Percentiles rank a stretch among this genome's conserved stretches.
phyloP scores from a whole-genome alignment of 2,329 filamentous ascomycete species.

The Ramichloridium luteum region DNA sequence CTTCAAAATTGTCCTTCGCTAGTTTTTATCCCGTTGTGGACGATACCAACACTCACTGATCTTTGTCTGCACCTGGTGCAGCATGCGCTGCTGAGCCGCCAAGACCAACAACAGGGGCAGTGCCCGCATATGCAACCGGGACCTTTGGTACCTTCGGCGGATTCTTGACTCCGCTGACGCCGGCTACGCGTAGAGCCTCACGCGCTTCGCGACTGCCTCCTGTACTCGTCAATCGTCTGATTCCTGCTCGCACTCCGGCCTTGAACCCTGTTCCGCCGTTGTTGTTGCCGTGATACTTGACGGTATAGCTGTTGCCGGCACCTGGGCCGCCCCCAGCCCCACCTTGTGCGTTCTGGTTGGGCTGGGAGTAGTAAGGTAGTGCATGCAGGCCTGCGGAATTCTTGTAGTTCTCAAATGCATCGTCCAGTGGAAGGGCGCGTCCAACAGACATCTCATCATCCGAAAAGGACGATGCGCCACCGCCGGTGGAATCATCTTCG shows the following conservation, averaged over 20 bases:
- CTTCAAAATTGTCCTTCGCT: too few species aligned
- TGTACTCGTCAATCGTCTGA: constrained; percentile 51
- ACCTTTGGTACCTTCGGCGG: constrained; percentile 39
- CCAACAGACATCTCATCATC: constrained; percentile 55
- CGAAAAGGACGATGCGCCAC: constrained; percentile 66
- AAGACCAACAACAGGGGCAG: too few species aligned
- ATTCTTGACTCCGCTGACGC: constrained; percentile 19
- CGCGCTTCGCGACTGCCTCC: constrained; percentile 26
- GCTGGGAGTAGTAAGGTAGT: constrained; percentile 4
- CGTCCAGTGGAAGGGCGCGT: constrained; percentile 22
- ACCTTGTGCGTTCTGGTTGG: constrained; percentile 7
- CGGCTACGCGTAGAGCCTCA: constrained; percentile 26
- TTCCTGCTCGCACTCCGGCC: constrained; percentile 39
- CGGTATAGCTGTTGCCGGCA: constrained; percentile 8
- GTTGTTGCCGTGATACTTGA: constrained; percentile 25
- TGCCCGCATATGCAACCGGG: constrained; percentile 31
- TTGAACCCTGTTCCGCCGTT: constrained; percentile 27
- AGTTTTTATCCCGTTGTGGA: too few species aligned
- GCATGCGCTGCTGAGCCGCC: too few species aligned
- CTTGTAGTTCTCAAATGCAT: background rate
- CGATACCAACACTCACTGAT: too few species aligned
- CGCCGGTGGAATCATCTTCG: constrained; percentile 48
- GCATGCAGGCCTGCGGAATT: background rate
- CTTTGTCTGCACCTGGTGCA: too few species aligned
- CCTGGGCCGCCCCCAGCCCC: background rate